Base-by-base conservation (phyloP, 73 alveolate species). In the Paraurostyla sp. region DNA sequence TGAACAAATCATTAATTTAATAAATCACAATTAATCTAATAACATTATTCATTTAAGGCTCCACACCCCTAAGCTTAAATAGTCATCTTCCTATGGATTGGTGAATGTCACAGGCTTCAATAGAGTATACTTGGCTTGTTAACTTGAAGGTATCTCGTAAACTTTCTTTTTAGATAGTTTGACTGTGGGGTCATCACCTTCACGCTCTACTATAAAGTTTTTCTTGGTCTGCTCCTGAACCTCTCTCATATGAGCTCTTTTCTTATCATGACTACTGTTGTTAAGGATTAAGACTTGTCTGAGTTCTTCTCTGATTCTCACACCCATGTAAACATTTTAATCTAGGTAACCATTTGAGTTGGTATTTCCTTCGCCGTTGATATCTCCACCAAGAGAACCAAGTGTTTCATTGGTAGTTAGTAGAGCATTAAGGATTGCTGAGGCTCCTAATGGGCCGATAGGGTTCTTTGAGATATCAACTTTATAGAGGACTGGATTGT, bases 241-340 rank as follows among this genome's bases (percentile, higher is more conserved):
- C 58, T 78, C 76, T 36, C 60, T 51, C 38, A 54, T 52, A 78
- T 78, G 89, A 22, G 4, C 33, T 58, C 89, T 76, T 51, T 87
- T 87, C 35, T 46, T 32, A 9, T 87, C 93, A 42, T 75, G 73
- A 27, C 75, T 54, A n/a, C 45, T 16, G 58, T 50, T 49, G 78
- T 87, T 87, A 11, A 87, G 46, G 41, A 54, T 20, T n/a, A 87
- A 60, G 9, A 49, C 71, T 48, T 75, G 41, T 54, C 78, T 50
- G 23, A 87, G 25, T 52, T 87, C 89, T 50, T 75, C 93, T 75
- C 93, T 71, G 41, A 87, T 57, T 56, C 87, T 87, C n/a, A 87
- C 93, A 15, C 93, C 93, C 93, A 87, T 73, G 43, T 75, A 57
- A 36, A 87, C 78, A 42, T 87, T 87, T 27, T 40, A 22, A 35